Percentiles rank a stretch among this genome's conserved stretches.
These are phyloP conservation scores for Chaetomium strumarium DNA, from an alignment of 2,329 filamentous ascomycete genomes.

Conservation along the genomic window DNA sequence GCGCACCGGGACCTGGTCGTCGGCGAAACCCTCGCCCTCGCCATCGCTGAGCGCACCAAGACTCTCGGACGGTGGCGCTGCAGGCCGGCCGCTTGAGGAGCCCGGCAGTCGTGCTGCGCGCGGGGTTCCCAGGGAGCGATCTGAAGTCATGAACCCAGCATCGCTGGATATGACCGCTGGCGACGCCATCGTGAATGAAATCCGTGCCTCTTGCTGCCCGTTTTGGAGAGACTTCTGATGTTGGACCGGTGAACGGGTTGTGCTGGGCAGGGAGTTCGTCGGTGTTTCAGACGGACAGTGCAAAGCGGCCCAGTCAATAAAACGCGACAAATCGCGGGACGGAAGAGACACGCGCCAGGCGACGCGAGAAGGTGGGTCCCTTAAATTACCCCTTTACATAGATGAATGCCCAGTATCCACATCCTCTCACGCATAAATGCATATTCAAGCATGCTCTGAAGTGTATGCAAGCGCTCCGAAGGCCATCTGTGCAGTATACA, in stretches of 20 bases:
- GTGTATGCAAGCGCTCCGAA: too few relatives aligned
- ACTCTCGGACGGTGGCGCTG: constrained; percentile 58
- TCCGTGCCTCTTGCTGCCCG: constrained; percentile 3
- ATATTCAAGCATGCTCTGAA: too few relatives aligned
- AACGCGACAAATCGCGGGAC: constrained; percentile 27
- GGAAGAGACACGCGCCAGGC: constrained; percentile 13
- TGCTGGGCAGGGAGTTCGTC: not conserved
- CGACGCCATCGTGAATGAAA: constrained; percentile 17
- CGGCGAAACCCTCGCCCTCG: constrained; percentile 56
- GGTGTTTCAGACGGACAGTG: not conserved
- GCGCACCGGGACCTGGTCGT: constrained; percentile 55
- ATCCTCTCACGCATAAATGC: too few relatives aligned
- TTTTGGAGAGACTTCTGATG: constrained; percentile 1
- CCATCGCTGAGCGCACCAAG: constrained; percentile 56
- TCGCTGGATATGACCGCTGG: constrained; percentile 51
- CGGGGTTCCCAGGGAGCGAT: constrained; percentile 44
- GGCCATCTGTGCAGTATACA: too few relatives aligned
- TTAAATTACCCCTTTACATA: constrained; percentile 21
- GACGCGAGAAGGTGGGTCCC: constrained; percentile 13
- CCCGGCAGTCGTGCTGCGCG: constrained; percentile 41
- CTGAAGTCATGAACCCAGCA: constrained; percentile 52
- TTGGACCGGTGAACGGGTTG: constrained; percentile 5
- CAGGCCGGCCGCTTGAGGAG: constrained; percentile 48
- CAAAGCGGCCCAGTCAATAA: constrained; percentile 17
- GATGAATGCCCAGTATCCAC: constrained; percentile 64